Percentiles rank a stretch among this genome's conserved stretches.
phyloP scores from a whole-genome alignment of 2,329 filamentous ascomycete genomes.

The Aspergillus ruber region DNA sequence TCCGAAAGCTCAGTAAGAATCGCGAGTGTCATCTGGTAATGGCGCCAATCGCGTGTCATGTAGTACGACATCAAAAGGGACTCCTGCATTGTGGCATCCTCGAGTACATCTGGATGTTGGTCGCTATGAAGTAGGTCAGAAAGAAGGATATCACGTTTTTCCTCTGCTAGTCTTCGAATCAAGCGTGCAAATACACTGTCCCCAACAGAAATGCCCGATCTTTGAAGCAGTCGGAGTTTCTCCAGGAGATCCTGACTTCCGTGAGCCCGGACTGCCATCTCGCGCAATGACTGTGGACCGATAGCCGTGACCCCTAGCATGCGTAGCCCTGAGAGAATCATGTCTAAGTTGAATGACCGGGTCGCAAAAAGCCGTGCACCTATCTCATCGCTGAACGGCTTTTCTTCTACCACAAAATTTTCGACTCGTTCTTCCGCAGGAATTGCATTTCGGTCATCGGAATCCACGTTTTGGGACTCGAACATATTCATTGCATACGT shows the following conservation, averaged over 20 bases:
- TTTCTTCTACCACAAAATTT: conserved; percentile 22
- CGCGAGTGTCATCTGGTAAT: conserved; percentile 51
- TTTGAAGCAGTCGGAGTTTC: conserved; percentile 56
- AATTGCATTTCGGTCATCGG: conserved; percentile 7
- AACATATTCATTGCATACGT: conserved; percentile 17
- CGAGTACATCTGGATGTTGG: conserved; percentile 59
- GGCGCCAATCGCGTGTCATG: conserved; percentile 43
- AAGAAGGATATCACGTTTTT: conserved; percentile 49
- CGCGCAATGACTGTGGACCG: conserved; percentile 69
- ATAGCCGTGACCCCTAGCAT: conserved; percentile 66
- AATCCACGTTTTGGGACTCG: not conserved
- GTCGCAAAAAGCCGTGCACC: conserved; percentile 78
- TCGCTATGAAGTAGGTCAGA: conserved; percentile 52
- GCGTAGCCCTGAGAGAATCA: conserved; percentile 62
- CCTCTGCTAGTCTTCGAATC: conserved; percentile 57
- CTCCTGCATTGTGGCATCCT: conserved; percentile 50
- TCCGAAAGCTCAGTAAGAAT: conserved; percentile 41
- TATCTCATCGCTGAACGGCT: conserved; percentile 59
- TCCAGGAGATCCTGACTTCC: conserved; percentile 50
- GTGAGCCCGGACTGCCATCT: conserved; percentile 63
- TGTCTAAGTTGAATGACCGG: conserved; percentile 64
- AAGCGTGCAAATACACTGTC: conserved; percentile 60
- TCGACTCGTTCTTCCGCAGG: not conserved
- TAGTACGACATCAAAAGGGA: conserved; percentile 49
- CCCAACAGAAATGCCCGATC: conserved; percentile 57